Percentiles rank a stretch among this genome's conserved stretches.
Conservation (phyloP, 164 flowering plant genomes). For the Kalanchoe fedtschenkoi region DNA sequence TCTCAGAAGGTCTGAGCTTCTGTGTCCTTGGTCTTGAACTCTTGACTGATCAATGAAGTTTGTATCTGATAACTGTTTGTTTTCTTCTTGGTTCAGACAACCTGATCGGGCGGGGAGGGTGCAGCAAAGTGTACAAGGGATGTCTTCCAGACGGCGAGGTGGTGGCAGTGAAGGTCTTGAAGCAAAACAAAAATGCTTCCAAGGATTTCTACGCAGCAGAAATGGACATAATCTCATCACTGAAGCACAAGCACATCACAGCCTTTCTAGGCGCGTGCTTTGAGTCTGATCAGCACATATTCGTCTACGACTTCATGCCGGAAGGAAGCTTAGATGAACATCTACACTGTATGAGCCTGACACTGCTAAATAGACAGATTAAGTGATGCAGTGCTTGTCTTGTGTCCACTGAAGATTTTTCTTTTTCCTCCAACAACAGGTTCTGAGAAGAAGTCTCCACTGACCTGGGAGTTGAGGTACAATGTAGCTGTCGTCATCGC, state of each 20-base stretch:
- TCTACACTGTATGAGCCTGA: conserved; percentile 27
- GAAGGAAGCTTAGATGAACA: conserved; percentile 28
- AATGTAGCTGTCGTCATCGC: conserved; percentile 22
- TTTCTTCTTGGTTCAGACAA: conserved; percentile 15
- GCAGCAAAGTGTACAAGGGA: conserved; percentile 31
- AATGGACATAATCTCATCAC: conserved; percentile 17
- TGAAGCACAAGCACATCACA: conserved; percentile 23
- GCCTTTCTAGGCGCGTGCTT: conserved; percentile 22
- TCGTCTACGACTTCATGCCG: conserved; percentile 25
- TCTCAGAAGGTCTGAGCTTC: conserved; percentile 20
- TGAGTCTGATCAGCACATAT: conserved; percentile 16
- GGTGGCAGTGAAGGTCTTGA: conserved; percentile 27
- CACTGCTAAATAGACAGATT: no score
- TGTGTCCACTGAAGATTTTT: background rate
- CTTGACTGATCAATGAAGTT: background rate
- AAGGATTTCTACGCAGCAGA: conserved; percentile 19
- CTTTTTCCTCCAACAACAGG: conserved; percentile 3
- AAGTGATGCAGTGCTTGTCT: background rate
- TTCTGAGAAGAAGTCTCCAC: background rate
- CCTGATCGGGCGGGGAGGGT: conserved; percentile 33
- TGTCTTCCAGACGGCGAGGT: conserved; percentile 17
- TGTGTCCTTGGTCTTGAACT: background rate
- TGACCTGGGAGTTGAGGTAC: conserved; percentile 25
- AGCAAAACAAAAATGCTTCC: conserved; percentile 23
- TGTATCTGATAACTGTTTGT: background rate